Evolutionary conservation across 2,329 filamentous ascomycete genomes (phyloP).

Genomic region (Aspergillus puulaauensis): DNA sequence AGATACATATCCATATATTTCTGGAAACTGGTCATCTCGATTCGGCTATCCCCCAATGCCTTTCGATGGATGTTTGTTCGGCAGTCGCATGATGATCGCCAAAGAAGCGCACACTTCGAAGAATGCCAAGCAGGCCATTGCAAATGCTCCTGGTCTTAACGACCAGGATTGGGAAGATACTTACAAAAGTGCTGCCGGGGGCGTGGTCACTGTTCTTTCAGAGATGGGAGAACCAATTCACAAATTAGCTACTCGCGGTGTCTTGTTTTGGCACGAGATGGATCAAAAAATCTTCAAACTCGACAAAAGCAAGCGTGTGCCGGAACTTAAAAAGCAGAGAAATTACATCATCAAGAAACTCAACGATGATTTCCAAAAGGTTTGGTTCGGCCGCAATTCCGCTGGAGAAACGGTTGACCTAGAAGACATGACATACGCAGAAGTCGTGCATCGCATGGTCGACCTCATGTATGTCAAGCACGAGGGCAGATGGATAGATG

Average conservation of each 20-base stretch:
- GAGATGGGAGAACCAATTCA: slow-evolving; percentile 99
- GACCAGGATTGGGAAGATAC: slow-evolving; percentile 88
- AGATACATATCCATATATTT: slow-evolving; percentile 89
- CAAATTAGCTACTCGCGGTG: slow-evolving; percentile 95
- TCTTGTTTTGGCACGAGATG: slow-evolving; percentile 98
- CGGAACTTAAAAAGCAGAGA: slow-evolving; percentile 83
- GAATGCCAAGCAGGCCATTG: slow-evolving; percentile 85
- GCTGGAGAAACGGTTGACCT: slow-evolving; percentile 78
- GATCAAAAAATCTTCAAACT: slow-evolving; percentile 96
- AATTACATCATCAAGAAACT: slow-evolving; percentile 93
- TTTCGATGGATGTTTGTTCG: slow-evolving; percentile 86
- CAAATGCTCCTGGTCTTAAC: slow-evolving; percentile 77
- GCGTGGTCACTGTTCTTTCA: slow-evolving; percentile 92
- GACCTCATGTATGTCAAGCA: slow-evolving; percentile 91
- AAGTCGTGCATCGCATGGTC: slow-evolving; percentile 82
- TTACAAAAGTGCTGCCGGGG: slow-evolving; percentile 86
- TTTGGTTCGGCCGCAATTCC: slow-evolving; percentile 90
- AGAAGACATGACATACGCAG: slow-evolving; percentile 93
- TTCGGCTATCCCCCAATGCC: slow-evolving; percentile 91
- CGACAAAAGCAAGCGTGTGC: slow-evolving; percentile 88
- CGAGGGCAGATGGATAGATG: slow-evolving; percentile 87
- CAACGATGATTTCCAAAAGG: slow-evolving; percentile 95
- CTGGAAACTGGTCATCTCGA: slow-evolving; percentile 80
- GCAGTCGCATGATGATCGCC: slow-evolving; percentile 90
- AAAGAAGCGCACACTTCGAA: slow-evolving; percentile 87